These are phyloP conservation scores for Euryodendron excelsum DNA, from an alignment of 148 eudicot genomes.

Conservation along the genomic window DNA sequence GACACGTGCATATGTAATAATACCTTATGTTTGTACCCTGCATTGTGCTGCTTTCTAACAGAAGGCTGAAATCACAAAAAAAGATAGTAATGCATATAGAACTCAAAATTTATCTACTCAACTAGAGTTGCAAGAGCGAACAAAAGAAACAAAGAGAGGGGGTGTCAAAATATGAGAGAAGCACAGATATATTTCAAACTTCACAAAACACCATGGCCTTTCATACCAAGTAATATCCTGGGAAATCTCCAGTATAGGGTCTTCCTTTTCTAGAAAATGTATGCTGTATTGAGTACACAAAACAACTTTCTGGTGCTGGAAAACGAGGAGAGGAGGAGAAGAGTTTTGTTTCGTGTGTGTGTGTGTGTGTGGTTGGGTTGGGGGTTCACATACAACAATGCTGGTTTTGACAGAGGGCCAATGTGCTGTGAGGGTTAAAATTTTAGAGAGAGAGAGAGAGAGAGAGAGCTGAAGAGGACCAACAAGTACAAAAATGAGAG, in stretches of 20 bases:
- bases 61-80: constrained; percentile 62
- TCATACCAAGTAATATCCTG: not conserved
- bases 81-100: not conserved
- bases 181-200: not conserved
- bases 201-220: not conserved
- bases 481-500: not conserved
- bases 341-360: too few relatives aligned
- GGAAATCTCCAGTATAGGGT: not conserved
- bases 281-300: too few relatives aligned
- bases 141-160: not conserved
- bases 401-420: not conserved
- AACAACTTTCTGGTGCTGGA: too few relatives aligned
- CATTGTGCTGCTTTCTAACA: constrained; percentile 91
- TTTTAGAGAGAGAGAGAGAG: not conserved
- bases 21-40: constrained; percentile 98
- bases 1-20: not conserved
- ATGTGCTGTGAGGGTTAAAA: not conserved
- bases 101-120: not conserved
- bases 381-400: not conserved
- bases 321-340: too few relatives aligned
- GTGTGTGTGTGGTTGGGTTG: not conserved
- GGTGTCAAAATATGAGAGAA: not conserved
- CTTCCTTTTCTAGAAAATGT: not conserved
- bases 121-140: not conserved
- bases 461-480: not conserved